Conservation (phyloP, 495 filamentous ascomycete genomes). For the Corynascus novoguineensis region DNA sequence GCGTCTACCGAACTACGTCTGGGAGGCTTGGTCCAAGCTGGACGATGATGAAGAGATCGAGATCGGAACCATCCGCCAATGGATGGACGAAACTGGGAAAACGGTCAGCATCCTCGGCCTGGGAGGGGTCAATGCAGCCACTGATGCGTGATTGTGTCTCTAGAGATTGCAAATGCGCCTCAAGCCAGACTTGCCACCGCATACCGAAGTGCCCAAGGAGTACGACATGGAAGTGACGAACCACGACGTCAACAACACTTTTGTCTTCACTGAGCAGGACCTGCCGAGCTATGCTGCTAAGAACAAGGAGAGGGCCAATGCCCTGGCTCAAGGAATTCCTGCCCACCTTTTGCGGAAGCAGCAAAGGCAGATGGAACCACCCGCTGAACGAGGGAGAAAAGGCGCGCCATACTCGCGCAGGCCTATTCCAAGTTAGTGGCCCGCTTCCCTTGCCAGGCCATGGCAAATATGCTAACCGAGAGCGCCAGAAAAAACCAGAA, state of each 20-base stretch:
- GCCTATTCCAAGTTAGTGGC: slow-evolving; percentile 71
- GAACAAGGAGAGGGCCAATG: slow-evolving; percentile 45
- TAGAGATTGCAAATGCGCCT: slow-evolving; percentile 43
- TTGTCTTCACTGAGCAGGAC: slow-evolving; percentile 86
- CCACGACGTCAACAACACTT: slow-evolving; percentile 66
- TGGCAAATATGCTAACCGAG: slow-evolving; percentile 1
- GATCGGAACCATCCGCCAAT: slow-evolving; percentile 70
- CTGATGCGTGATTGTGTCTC: slow-evolving; percentile 15
- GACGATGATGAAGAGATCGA: slow-evolving; percentile 53
- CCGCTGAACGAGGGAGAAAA: slow-evolving; percentile 51
- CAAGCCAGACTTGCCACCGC: slow-evolving; percentile 47
- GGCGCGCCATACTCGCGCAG: slow-evolving; percentile 67
- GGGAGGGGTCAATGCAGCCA: neutral
- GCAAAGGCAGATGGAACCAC: slow-evolving; percentile 34
- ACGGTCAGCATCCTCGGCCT: slow-evolving; percentile 27
- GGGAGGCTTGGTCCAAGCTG: slow-evolving; percentile 57
- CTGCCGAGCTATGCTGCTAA: slow-evolving; percentile 69
- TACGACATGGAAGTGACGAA: slow-evolving; percentile 69
- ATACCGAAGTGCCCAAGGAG: slow-evolving; percentile 69
- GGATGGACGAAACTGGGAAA: slow-evolving; percentile 43
- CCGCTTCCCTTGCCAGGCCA: neutral
- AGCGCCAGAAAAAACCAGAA: slow-evolving; percentile 66
- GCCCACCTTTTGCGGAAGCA: slow-evolving; percentile 43
- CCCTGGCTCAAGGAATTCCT: slow-evolving; percentile 46
- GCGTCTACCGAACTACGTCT: slow-evolving; percentile 70